These are phyloP conservation scores for Suhomyces atakaporum DNA, from an alignment of 1,139 yeast species.

Conservation along the genomic window DNA sequence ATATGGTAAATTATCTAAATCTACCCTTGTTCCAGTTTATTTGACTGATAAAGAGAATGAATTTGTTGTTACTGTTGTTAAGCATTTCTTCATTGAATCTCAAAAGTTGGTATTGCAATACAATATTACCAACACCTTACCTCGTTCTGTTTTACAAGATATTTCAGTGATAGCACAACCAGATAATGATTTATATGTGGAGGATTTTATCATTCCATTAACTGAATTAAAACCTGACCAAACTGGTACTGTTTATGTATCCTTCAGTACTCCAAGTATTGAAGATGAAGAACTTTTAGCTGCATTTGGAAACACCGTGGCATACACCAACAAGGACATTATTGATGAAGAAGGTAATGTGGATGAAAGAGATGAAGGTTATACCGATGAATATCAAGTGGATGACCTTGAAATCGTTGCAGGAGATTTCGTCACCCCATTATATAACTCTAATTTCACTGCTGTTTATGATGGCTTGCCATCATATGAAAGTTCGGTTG, in stretches of 20 bases:
- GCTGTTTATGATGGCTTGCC: constrained; percentile 72
- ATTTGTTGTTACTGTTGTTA: constrained; percentile 81
- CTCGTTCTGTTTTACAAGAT: constrained; percentile 73
- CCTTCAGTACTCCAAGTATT: constrained; percentile 59
- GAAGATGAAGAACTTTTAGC: constrained; percentile 48
- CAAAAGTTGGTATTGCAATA: constrained; percentile 82
- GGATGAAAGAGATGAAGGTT: constrained; percentile 77
- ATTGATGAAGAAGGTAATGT: constrained; percentile 73
- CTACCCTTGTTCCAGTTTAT: constrained; percentile 59
- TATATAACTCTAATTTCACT: constrained; percentile 77
- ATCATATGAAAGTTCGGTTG: constrained; percentile 34
- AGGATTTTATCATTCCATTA: constrained; percentile 75
- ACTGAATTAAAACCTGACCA: constrained; percentile 71
- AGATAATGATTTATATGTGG: constrained; percentile 58
- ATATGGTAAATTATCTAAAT: constrained; percentile 76
- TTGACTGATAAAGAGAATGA: constrained; percentile 94
- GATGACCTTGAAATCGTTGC: constrained; percentile 76
- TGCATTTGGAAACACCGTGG: constrained; percentile 66
- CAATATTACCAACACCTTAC: constrained; percentile 81
- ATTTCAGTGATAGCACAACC: constrained; percentile 75
- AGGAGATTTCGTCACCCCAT: constrained; percentile 81
- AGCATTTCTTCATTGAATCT: constrained; percentile 69
- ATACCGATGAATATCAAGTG: constrained; percentile 89
- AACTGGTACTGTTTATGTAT: constrained; percentile 77
- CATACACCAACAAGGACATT: constrained; percentile 78